These are phyloP conservation scores for Tylopilus plumbeoviolaceoides DNA, from an alignment of 768 basidiomycete genomes.

Conservation along the genomic window DNA sequence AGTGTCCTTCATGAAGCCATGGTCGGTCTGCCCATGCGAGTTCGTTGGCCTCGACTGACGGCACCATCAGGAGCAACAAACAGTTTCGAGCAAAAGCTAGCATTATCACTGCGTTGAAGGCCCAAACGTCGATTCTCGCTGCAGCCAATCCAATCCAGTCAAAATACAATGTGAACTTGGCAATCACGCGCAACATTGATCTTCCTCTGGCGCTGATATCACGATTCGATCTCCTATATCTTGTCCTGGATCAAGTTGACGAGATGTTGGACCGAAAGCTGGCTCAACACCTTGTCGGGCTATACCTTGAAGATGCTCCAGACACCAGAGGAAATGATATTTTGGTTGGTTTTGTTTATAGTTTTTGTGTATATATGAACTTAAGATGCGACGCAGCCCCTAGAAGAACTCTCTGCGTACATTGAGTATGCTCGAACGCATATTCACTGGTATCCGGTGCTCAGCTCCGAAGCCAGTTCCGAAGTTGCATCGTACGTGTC, in stretches of 20 bases:
- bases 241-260: constrained; percentile 93
- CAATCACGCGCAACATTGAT: constrained; percentile 95
- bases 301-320: constrained; percentile 92
- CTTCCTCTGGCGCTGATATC: constrained; percentile 97
- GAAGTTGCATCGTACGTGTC: constrained; percentile 88
- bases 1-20: constrained; percentile 99
- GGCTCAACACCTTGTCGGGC: constrained; percentile 87
- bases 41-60: background rate
- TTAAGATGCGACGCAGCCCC: constrained; percentile 51
- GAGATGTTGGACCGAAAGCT: constrained; percentile 80
- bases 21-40: constrained; percentile 42
- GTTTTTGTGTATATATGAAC: background rate
- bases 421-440: constrained; percentile 89
- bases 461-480: constrained; percentile 81
- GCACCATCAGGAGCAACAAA: constrained; percentile 92
- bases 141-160: constrained; percentile 97
- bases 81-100: constrained; percentile 99
- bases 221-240: constrained; percentile 93
- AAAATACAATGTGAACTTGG: constrained; percentile 90
- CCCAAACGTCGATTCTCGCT: constrained; percentile 95
- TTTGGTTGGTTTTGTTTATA: constrained; percentile 50
- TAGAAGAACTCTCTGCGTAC: constrained; percentile 91
- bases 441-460: constrained; percentile 78
- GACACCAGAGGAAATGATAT: constrained; percentile 56
- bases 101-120: constrained; percentile 97